Percentiles rank a stretch among this genome's conserved stretches.
Conservation (phyloP, 345 rosid genomes). For the Psidium guajava region DNA sequence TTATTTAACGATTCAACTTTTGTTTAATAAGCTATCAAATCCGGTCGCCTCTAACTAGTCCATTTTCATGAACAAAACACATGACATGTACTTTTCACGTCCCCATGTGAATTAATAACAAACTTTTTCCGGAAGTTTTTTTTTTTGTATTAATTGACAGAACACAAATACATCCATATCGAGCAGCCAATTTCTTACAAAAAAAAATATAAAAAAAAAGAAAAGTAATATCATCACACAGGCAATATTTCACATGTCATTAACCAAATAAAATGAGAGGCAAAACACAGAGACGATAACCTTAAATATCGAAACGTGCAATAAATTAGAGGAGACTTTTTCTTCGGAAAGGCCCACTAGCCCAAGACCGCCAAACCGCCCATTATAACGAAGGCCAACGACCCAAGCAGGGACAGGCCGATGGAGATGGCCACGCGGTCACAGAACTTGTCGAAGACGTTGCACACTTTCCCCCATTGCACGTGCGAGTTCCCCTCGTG, state of each 20-base stretch:
- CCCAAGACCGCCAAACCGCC: not conserved
- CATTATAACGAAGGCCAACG: conserved; percentile 19
- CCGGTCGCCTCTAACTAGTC: no score
- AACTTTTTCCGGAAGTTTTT: not conserved
- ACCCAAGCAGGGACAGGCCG: conserved; percentile 24
- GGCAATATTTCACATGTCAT: not conserved
- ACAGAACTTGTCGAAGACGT: conserved; percentile 47
- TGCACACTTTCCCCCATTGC: conserved; percentile 52
- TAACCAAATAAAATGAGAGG: not conserved
- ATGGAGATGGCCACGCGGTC: conserved; percentile 23
- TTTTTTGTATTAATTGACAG: not conserved
- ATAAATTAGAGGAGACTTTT: not conserved
- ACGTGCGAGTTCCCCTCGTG: conserved; percentile 51
- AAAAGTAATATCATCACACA: not conserved
- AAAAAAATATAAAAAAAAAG: not conserved
- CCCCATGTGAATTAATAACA: not conserved
- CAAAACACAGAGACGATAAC: not conserved
- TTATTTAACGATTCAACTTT: not conserved
- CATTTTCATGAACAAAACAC: no score
- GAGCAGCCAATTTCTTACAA: not conserved
- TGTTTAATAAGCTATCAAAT: not conserved
- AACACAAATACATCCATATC: not conserved
- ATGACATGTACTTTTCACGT: not conserved
- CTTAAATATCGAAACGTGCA: not conserved
- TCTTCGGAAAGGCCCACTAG: not conserved